Base-by-base conservation (phyloP, 2,329 filamentous ascomycete genomes). In the Diaporthe caulivora region DNA sequence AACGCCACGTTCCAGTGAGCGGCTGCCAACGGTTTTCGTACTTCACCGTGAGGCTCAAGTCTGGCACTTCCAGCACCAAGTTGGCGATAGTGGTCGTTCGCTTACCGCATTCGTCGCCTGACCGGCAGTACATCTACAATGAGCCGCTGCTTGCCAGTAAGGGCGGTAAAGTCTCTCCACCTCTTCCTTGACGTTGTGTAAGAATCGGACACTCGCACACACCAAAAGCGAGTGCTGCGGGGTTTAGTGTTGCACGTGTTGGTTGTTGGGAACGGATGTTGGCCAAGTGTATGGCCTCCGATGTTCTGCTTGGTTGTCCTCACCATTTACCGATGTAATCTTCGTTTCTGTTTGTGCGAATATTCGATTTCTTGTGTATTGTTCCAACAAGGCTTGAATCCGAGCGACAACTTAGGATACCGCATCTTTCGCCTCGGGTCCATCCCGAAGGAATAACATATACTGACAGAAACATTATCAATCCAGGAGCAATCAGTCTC, bases 381-480 rank as follows among this genome's bases (percentile, higher is more conserved):
- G 37, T 10, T 40, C 37, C 11, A 40, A 13, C 13, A 29, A 8
- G 5, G 9, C 47, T 40, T 53, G n/a, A 34, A 21, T 26, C 24
- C n/a, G 37, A 26, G 62, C 3, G 7, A n/a, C n/a, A 37, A 18
- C 15, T 37, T 40, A 17, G n/a, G 4, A 40, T 15, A 18, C 4
- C 13, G 21, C 26, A 49, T 40, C n/a, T 18, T 8, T 8, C 9
- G 47, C 15, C 47, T 53, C n/a, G 21, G 10, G 21, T 26, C 31
- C 15, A 40, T 40, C 31, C 60, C n/a, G 29, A 53, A n/a, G 31
- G 21, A 51, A 40, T 15, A 51, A 37, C 47, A 67, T 53, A 18
- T 40, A 67, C 62, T 53, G 13, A 37, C 29, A 40, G 47, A 24
- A 53, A 49, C n/a, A 53, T 53, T 67, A 67, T 67, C 31, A 5